These are phyloP conservation scores for Canna indica DNA, from an alignment of 176 grass and related monocot genomes.

Conservation along the genomic window DNA sequence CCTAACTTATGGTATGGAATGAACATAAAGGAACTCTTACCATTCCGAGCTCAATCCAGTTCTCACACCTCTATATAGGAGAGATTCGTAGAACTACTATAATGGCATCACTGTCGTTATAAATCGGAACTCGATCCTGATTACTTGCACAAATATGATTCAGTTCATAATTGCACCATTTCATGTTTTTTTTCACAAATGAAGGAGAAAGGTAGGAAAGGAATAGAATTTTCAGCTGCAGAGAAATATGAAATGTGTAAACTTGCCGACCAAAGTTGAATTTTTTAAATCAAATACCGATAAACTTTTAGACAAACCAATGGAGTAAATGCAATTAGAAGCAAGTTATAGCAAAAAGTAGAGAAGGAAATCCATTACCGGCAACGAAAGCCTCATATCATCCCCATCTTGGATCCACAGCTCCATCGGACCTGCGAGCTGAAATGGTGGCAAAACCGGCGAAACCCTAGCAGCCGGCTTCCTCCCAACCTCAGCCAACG, in stretches of 20 bases:
- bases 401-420: conserved; percentile 93
- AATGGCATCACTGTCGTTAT: background rate
- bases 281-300: background rate
- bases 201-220: background rate
- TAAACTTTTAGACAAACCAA: background rate
- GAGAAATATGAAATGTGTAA: background rate
- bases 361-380: conserved; percentile 29
- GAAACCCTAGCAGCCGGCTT: conserved; percentile 19
- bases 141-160: background rate
- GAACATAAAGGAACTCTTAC: too few relatives aligned
- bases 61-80: too few relatives aligned
- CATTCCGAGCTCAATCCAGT: too few relatives aligned
- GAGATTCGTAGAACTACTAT: too few relatives aligned
- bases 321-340: background rate
- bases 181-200: background rate
- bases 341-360: background rate
- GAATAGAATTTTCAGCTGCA: background rate
- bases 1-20: too few relatives aligned
- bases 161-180: background rate
- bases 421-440: conserved; percentile 80
- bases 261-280: background rate
- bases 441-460: conserved; percentile 58
- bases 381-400: conserved; percentile 76
- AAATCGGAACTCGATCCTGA: background rate
- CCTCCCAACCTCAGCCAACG: conserved; percentile 40